Percentiles rank a stretch among this genome's conserved stretches.
Conservation (phyloP, 495 filamentous ascomycete species). For the Trichoderma erinaceum region DNA sequence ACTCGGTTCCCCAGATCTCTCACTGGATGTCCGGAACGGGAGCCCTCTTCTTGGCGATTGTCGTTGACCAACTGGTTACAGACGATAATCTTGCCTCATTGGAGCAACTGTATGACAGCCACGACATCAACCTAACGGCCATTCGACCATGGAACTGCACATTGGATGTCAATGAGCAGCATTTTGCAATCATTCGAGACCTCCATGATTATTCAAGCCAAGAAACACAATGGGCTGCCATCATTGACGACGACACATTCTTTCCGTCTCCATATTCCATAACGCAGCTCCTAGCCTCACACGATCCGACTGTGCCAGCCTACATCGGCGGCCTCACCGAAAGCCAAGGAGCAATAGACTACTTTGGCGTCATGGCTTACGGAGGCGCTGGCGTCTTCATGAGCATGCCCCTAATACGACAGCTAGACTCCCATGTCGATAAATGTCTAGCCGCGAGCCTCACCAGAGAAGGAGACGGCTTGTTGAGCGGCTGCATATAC, state of each 20-base stretch:
- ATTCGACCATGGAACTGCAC: constrained; percentile 46
- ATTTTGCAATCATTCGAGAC: constrained; percentile 56
- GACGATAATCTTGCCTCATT: constrained; percentile 24
- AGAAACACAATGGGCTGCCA: constrained; percentile 56
- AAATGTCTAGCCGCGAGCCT: constrained; percentile 47
- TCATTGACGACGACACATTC: constrained; percentile 72
- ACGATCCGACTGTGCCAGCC: constrained; percentile 46
- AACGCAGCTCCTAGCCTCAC: constrained; percentile 34
- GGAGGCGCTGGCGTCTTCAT: constrained; percentile 67
- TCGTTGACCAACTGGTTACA: constrained; percentile 38
- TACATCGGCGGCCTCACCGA: constrained; percentile 63
- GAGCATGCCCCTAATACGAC: constrained; percentile 50
- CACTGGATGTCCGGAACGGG: constrained; percentile 57
- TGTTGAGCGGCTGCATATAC: constrained; percentile 58
- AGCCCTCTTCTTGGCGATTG: constrained; percentile 50
- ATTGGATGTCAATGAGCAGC: constrained; percentile 48
- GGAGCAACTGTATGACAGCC: constrained; percentile 25
- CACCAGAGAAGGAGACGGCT: constrained; percentile 52
- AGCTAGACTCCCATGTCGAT: constrained; percentile 48
- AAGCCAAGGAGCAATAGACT: constrained; percentile 51
- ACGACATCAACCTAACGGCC: constrained; percentile 49
- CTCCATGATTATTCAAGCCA: constrained; percentile 48
- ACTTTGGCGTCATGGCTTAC: constrained; percentile 60
- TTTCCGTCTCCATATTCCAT: constrained; percentile 58
- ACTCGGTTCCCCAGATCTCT: constrained; percentile 48